Base-by-base conservation (phyloP, 306 rosid genomes). In the Begonia peltatifolia region DNA sequence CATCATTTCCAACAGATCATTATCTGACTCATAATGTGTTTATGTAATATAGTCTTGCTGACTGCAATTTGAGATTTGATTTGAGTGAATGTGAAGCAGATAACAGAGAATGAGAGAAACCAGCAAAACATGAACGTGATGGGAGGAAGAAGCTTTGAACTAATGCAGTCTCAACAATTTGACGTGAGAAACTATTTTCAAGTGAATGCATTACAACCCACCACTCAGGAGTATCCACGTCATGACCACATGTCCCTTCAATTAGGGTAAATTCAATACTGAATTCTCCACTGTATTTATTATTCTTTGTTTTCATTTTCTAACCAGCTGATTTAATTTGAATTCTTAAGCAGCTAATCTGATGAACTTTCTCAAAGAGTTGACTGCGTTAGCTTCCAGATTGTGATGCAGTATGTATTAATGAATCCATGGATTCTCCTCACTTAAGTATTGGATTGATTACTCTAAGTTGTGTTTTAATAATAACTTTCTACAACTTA, bases 161-260 rank as follows among this genome's bases (percentile, higher is more conserved):
- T 76, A 12, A 69, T 84, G 75, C 87, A 84, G 48, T 55, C 93
- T 42, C 79, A 74, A 50, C 76, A 65, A 49, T 84, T 54, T 12
- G 93, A 84, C 18, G 67, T 82, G 50, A 72, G 96, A 55, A 80
- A 78, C 64, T 88, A 79, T 75, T 88, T 88, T 59, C 95, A 79
- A 79, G 94, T 88, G 9, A 57, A 88, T 59, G 95, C 84, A 10
- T 72, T 82, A 58, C 95, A 88, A 66, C 87, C 87, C 38, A 1
- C 38, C 52, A 78, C 57, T 68, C 67, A 66, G 54, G 74, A 80
- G 41, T 74, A 87, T 57, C 66, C 82, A 12, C 84, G 83, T 42
- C 93, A 81, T 59, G 97, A 88, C 58, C 92, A 76, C 65, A 77
- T 81, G 78, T 56, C 96, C 61, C 93, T 88, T 69, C 96, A 84